Evolutionary conservation across 352 stramenopile genomes (phyloP), one percentile per base, ranked within the genome.

Genomic region (Pythium sp.): DNA sequence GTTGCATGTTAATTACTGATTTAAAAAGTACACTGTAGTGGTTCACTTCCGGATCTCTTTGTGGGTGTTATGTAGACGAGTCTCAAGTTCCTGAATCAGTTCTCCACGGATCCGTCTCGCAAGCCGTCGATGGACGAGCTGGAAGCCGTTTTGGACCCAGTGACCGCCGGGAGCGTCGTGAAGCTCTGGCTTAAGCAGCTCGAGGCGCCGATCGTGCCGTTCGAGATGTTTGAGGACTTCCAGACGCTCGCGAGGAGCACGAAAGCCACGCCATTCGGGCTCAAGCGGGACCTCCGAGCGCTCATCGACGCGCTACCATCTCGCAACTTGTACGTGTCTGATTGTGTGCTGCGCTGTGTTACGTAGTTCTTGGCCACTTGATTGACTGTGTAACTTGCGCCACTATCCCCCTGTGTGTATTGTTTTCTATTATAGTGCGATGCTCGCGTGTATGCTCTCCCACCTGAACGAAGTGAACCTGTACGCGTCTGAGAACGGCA

Each of bases 401-500:
- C 9, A 59, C 32, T 30, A 34, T 11, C 15, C 51, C 9, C 32
- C 30, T 58, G 12, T 70, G 18, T 30, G 12, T 56, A 38, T 62
- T 34, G 2, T 0, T 32, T 32, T 32, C 30, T 30, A 36, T 32
- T 63, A 38, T 36, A 92, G 84, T 43, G 78, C 75, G 7, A 91
- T 89, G 79, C 60, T 94, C 18, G 84, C 80, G 32, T 92, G 82
- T 56, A 63, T 94, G 64, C 79, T 94, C 28, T 91, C 89, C 70
- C 86, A 94, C 61, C 62, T 92, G 59, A 94, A 94, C 71, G 86
- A 94, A 66, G 82, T 94, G 49, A 89, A 85, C 57, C 82, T 79
- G 41, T 94, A 94, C 69, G 74, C 80, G n/a, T 80, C 80, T 30
- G 82, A 90, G 69, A 94, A 94, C 73, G 68, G 64, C 38, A 90